Conservation (phyloP, 495 filamentous ascomycete genomes). For the Penicillium cinerascens region DNA sequence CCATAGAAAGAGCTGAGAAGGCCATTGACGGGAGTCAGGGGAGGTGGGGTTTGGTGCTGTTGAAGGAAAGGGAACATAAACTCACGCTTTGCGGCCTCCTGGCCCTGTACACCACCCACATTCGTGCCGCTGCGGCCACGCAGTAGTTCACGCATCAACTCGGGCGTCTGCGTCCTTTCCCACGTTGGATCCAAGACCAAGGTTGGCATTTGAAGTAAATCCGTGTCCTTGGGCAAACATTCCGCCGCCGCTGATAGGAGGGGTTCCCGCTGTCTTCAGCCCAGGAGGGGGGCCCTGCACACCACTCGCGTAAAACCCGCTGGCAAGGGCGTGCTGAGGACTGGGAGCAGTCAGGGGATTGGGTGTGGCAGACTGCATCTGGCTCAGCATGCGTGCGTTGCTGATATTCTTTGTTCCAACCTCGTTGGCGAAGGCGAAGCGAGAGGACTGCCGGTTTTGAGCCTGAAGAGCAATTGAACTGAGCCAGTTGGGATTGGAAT, state of each 20-base stretch:
- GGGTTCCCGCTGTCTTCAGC: constrained; percentile 88
- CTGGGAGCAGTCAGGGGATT: constrained; percentile 58
- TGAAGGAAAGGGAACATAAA: constrained; percentile 78
- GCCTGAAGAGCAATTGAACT: constrained; percentile 60
- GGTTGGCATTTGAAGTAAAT: constrained; percentile 64
- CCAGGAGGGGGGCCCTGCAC: constrained; percentile 93
- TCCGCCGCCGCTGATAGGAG: constrained; percentile 72
- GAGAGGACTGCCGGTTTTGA: constrained; percentile 79
- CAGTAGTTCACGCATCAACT: constrained; percentile 77
- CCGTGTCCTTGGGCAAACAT: constrained; percentile 77
- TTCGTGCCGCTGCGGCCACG: constrained; percentile 55
- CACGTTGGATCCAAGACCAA: constrained; percentile 61
- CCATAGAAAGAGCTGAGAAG: constrained; percentile 88
- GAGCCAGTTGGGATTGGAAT: constrained; percentile 57
- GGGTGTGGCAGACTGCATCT: constrained; percentile 71
- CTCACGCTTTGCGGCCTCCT: constrained; percentile 95
- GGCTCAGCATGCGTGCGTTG: constrained; percentile 81
- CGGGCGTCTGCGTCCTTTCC: constrained; percentile 68
- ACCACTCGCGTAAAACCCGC: constrained; percentile 50
- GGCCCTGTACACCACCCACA: constrained; percentile 57
- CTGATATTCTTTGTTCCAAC: constrained; percentile 71
- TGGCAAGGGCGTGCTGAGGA: constrained; percentile 41
- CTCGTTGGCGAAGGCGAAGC: constrained; percentile 86
- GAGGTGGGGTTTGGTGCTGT: constrained; percentile 80
- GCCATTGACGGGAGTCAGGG: constrained; percentile 83